Base-by-base conservation (phyloP, 2,329 filamentous ascomycete species). In the Calonectria hawksworthii region DNA sequence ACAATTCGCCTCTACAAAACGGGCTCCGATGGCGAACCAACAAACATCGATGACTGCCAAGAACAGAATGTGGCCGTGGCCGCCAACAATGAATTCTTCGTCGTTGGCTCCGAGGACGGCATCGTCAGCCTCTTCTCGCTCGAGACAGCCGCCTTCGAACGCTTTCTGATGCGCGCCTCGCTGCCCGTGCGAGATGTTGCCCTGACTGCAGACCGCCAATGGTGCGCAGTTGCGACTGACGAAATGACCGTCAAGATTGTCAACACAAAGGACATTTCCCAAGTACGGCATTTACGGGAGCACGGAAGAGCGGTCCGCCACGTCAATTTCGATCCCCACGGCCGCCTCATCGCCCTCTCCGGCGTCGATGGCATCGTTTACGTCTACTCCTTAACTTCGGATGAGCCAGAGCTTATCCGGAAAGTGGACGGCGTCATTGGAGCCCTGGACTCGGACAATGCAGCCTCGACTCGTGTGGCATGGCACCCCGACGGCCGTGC, bases 401-500 rank as follows among this genome's bases (percentile, higher is more conserved):
- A 96, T 26, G 91, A 96, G 79, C 96, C 96, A 0, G 92, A 96
- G 81, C 88, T 99, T 74, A 90, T 98, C 68, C 93, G 92, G 77
- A 96, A 95, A 83, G 89, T 99, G 11, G 96, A 98, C 80, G 96
- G 96, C 1, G 87, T 98, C 78, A 97, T 99, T 79, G 93, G 93
- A 75, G 90, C 91, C 23, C 85, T 96, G 4, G 96, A 98, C 73
- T 90, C 92, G 1, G 95, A 97, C 56, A 81, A 79, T 34, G 94
- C 98, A 75, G 90, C 92, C 8, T 96, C 93, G 77, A 93, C 95
- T 5, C 91, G 90, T 81, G 92, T 94, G 8, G 91, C 92, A 0
- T 99, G 97, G 97, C 97, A 99, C 86, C 98, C 98, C 0, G 96
- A 99, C 83, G 96, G 97, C 26, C 92, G 95, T 78, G 95, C 96